Base-by-base conservation (phyloP, 83 land plant species). In the Picea abies region DNA sequence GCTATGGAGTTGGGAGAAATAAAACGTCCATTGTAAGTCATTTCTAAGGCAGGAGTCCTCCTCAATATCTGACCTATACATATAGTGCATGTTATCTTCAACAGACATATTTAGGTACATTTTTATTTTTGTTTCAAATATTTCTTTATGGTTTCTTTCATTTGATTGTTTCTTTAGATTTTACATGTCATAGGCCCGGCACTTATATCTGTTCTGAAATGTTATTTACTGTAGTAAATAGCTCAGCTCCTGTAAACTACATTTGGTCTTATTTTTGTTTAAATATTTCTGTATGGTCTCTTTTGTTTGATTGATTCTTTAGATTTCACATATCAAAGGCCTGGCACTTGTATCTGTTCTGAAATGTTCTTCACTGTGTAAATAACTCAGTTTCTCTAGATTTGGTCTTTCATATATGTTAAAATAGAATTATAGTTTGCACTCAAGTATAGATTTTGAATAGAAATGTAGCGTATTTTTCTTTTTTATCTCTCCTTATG, bases 21-120 rank as follows among this genome's bases (percentile, higher is more conserved):
- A 4, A 85, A 82, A 63, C 66, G 90, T 20, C 92, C 89, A 0
- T 73, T 23, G 95, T 93, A 81, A 91, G 92, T 87, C 67, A n/a
- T 65, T 62, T 44, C 6, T 35, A 63, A 80, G 73, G 15, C n/a
- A 15, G 22, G 14, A 29, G 22, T 12, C 49, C 22, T 80, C 11
- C 8, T 35, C 10, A 22, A 56, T 56, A n/a, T 10, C 10, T 79
- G 56, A 20, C 23, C 76, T 72, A 41, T 20, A 44, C 47, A 8
- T 20, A 0, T 72, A 41, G 25, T 44, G 25, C 58, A 75, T 22
- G 44, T 47, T 41, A 20, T 47, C 0, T 75, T 75, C 22, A 47
- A 47, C 22, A 22, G 22, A 7, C 76, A 41, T 41, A 41, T 41
- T 41, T 44, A 44, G 49, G 49, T 44, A 44, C 49, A 44, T 44